These are phyloP conservation scores for Leptographium galeiforme DNA, from an alignment of 2,329 filamentous ascomycete species.

Conservation along the genomic window DNA sequence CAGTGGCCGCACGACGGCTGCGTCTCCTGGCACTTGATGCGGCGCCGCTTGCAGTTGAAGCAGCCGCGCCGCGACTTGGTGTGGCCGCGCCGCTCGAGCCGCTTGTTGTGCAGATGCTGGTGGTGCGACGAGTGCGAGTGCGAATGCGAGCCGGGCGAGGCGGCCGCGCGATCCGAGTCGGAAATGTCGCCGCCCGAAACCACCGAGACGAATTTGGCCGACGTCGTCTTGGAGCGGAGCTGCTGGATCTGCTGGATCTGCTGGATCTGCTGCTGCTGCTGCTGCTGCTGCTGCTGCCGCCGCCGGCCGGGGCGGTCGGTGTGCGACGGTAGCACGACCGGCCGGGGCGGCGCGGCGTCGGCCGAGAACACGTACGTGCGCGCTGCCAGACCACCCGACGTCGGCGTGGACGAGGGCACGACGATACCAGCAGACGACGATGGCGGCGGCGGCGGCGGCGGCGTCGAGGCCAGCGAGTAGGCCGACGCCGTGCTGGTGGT, in stretches of 20 bases:
- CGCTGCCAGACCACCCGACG: background rate
- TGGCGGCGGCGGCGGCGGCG: background rate
- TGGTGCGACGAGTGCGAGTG: too few species aligned
- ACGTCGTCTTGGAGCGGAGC: background rate
- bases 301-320: background rate
- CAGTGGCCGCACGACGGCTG: constrained; percentile 51
- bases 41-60: constrained; percentile 52
- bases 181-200: background rate
- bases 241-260: too few species aligned
- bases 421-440: background rate
- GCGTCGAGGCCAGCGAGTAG: background rate
- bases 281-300: background rate
- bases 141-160: too few species aligned
- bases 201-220: background rate
- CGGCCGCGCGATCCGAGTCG: background rate
- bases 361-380: background rate
- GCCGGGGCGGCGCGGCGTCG: background rate
- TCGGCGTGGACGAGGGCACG: background rate
- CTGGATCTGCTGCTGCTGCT: too few species aligned
- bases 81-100: constrained; percentile 44
- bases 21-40: constrained; percentile 59
- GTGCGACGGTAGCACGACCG: background rate
- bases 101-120: constrained; percentile 17
- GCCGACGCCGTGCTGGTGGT: background rate
- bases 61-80: constrained; percentile 54